Evolutionary conservation across 352 stramenopile genomes (phyloP).

Genomic region (Plasmopara halstedii): DNA sequence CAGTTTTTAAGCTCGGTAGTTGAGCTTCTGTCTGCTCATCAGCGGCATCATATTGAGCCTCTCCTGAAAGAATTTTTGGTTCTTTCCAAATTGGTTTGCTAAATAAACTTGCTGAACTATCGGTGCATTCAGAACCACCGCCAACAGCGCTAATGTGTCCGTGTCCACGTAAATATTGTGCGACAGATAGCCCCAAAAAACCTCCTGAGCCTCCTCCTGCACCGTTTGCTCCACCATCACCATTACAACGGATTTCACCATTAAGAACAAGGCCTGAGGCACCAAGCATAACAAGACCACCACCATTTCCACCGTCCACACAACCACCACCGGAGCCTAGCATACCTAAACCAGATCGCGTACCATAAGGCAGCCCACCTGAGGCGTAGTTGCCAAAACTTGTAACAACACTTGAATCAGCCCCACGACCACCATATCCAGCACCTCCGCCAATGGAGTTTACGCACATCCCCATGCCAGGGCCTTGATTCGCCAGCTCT

Average conservation of each 20-base stretch:
- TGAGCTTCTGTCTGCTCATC: slow-evolving; percentile 19
- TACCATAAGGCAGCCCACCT: slow-evolving; percentile 62
- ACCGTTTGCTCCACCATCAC: slow-evolving; percentile 43
- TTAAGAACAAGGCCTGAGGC: slow-evolving; percentile 52
- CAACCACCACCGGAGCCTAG: slow-evolving; percentile 68
- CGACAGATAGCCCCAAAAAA: slow-evolving; percentile 57
- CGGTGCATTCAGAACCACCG: slow-evolving; percentile 49
- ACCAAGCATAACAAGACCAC: slow-evolving; percentile 61
- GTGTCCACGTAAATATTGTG: slow-evolving; percentile 45
- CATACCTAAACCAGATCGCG: slow-evolving; percentile 51
- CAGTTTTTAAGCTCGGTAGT: slow-evolving; percentile 16
- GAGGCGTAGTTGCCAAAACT: slow-evolving; percentile 46
- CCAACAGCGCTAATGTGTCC: slow-evolving; percentile 66
- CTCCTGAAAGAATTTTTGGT: slow-evolving; percentile 5
- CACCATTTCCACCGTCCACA: slow-evolving; percentile 52
- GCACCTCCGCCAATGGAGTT: slow-evolving; percentile 54
- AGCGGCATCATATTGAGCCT: slow-evolving; percentile 10
- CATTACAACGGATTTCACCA: slow-evolving; percentile 66
- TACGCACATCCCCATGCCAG: slow-evolving; percentile 47
- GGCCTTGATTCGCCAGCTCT: slow-evolving; percentile 54
- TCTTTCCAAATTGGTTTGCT: slow-evolving; percentile 12
- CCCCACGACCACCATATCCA: slow-evolving; percentile 61
- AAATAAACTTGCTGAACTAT: slow-evolving; percentile 19
- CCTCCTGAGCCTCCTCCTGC: slow-evolving; percentile 64
- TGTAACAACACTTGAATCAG: slow-evolving; percentile 56